Evolutionary conservation across 108 stramenopile genomes (phyloP), one percentile per base, ranked within the genome.

Genomic region (Pseudonitzschia delicatissima): DNA sequence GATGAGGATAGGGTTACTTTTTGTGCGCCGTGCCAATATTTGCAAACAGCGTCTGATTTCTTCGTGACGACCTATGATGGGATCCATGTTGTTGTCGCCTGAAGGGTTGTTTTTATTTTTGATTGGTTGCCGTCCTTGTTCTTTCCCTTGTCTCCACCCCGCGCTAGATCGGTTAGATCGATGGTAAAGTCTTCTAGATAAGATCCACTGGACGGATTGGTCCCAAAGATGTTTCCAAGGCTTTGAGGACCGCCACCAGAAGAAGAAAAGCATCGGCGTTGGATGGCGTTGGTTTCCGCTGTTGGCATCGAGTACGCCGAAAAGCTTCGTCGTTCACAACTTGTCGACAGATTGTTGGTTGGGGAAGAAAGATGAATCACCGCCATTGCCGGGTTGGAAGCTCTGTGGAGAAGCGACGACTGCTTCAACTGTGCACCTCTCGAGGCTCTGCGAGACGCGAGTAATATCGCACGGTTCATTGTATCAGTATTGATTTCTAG

Each of bases 41-140:
- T 95, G 93, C 17, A 98, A 60, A 21, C 92, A 89, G 4, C 96
- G 77, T 20, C 94, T 87, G 68, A 96, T 96, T 71, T 98, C 97
- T 37, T 96, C 95, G 66, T 98, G 93, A 7, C 98, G 81, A 13
- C 98, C 98, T 69, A 98, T 98, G 47, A 98, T 95, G 20, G 98
- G 98, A 80, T 97, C 96, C 60, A 98, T 64, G 52, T 92, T 95
- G 49, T 45, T 25, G 26, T 44, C 33, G 2, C 61, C 67, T 2
- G 35, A 60, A 23, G 42, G n/a, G 49, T 49, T 65, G 47, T 49
- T 49, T 2, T 49, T 61, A 26, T 49, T 57, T 4, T 7, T 9
- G 37, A 9, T 8, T n/a, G 42, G 42, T n/a, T 44, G 17, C 17
- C 42, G 17, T 2, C 40, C 6, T 49, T 2, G 1, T 3, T 27